phyloP scores from a whole-genome alignment of 2,329 filamentous ascomycete genomes.

The Verticillium albo-atrum region DNA sequence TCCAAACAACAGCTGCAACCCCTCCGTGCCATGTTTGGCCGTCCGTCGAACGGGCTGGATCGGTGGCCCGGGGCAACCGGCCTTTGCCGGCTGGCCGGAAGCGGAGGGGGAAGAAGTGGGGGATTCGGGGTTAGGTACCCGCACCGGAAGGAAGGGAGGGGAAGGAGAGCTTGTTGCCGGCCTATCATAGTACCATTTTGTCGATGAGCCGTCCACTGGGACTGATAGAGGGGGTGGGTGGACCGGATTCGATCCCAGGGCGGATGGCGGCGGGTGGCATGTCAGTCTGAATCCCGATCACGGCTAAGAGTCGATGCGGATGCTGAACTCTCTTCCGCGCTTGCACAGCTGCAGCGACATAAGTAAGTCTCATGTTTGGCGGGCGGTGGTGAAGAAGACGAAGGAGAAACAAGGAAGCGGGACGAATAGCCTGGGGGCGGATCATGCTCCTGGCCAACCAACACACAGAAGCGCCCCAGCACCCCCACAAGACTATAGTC shows the following conservation, averaged over 20 bases:
- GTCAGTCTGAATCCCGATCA: too few relatives aligned
- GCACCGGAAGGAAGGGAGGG: not conserved
- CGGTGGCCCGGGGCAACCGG: not conserved
- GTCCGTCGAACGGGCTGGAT: too few relatives aligned
- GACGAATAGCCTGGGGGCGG: not conserved
- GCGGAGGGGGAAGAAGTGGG: not conserved
- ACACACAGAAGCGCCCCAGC: not conserved
- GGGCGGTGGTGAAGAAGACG: not conserved
- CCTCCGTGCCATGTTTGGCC: not conserved
- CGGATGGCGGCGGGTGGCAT: too few relatives aligned
- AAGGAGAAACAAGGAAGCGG: not conserved
- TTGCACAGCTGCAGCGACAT: too few relatives aligned
- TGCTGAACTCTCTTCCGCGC: too few relatives aligned
- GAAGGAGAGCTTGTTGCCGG: too few relatives aligned
- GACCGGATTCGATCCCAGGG: too few relatives aligned
- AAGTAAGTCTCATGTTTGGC: not conserved
- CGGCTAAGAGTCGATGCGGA: too few relatives aligned
- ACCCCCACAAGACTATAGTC: not conserved
- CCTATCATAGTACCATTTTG: too few relatives aligned
- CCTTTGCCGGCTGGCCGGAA: not conserved
- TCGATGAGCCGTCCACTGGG: too few relatives aligned
- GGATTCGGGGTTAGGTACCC: not conserved
- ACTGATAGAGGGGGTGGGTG: too few relatives aligned
- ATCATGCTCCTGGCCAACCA: not conserved
- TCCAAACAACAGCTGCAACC: too few relatives aligned